Evolutionary conservation across 345 rosid species (phyloP), one percentile per base, ranked within the genome.

Genomic region (Eucalyptus cloeziana): DNA sequence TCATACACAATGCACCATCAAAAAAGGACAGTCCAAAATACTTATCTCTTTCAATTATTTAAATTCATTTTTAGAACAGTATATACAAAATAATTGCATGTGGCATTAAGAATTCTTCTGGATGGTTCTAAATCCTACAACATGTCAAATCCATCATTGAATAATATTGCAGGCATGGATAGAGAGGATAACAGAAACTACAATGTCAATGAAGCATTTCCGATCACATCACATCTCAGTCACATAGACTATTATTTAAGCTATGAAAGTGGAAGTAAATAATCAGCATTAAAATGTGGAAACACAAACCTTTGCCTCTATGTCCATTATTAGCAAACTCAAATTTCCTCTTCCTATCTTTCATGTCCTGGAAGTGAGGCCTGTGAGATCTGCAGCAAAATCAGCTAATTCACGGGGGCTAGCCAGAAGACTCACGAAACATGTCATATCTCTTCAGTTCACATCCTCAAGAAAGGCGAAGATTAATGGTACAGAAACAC

Each of bases 221-320:
- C 9, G 3, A 30, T 86, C 9, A 14, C 87, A 86, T 43, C 37
- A n/a, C 54, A 6, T 64, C 27, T 87, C 13, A 24, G 27, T 60
- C 60, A n/a, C 58, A 16, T 10, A 21, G 37, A 79, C 13, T 37
- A 88, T 19, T 17, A 88, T 27, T 71, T n/a, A 60, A 47, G 10
- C 51, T n/a, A 85, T 85, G 71, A 8, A 44, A 43, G 27, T 19
- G 3, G 17, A 31, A 43, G 40, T 13, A 50, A 62, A 64, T 62
- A 89, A 69, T 14, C 50, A 49, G 86, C 21, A 71, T 76, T 49
- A 86, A 51, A 81, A 40, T 76, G 33, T 67, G 33, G 31, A 89
- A 88, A 24, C 56, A 92, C 94, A 86, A 87, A 96, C 98, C 97
- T 94, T 93, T 93, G 44, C 94, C 94, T 81, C 6, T 90, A 60